Base-by-base conservation (phyloP, 139 green algal genomes). In the Protoeuglena noctilucae region DNA sequence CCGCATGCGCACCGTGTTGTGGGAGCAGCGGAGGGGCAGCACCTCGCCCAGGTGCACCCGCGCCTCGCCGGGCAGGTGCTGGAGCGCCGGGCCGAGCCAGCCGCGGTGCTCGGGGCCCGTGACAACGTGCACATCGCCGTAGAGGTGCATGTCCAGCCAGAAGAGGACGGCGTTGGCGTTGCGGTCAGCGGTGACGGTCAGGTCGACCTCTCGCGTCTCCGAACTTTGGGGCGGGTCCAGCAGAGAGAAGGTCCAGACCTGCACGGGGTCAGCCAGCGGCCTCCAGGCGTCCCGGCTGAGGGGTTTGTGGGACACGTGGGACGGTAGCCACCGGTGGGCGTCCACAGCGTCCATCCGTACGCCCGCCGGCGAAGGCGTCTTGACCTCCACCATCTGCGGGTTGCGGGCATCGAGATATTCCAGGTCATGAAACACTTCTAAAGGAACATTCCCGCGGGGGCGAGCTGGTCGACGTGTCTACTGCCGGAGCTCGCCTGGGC, bases 341-440 rank as follows among this genome's bases (percentile, higher is more conserved):
- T 88, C 73, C 21, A 71, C 59, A 5, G 58, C 64, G 40, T 59
- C 67, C 69, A 85, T 66, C 43, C 83, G 65, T 1, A 84, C 26
- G 2, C 79, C 77, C 49, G 57, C 71, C 6, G 80, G 67, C 5
- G 68, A 43, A 4, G 0, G 34, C 0, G 54, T 75, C 2, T 56
- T 58, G 24, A 81, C 53, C 60, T 88, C 67, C 23, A 74, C 68
- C 22, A 76, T 69, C 60, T 81, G 66, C 41, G 47, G 48, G 12
- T 46, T n/a, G n/a, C n/a, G n/a, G n/a, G n/a, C n/a, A n/a, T n/a
- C n/a, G n/a, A n/a, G n/a, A n/a, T n/a, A n/a, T n/a, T n/a, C n/a
- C n/a, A n/a, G n/a, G n/a, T n/a, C n/a, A n/a, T n/a, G n/a, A n/a
- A n/a, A n/a, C n/a, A n/a, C n/a, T n/a, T n/a, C n/a, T n/a, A n/a